Conservation (phyloP, 305 asterid species). For the Withania somnifera region DNA sequence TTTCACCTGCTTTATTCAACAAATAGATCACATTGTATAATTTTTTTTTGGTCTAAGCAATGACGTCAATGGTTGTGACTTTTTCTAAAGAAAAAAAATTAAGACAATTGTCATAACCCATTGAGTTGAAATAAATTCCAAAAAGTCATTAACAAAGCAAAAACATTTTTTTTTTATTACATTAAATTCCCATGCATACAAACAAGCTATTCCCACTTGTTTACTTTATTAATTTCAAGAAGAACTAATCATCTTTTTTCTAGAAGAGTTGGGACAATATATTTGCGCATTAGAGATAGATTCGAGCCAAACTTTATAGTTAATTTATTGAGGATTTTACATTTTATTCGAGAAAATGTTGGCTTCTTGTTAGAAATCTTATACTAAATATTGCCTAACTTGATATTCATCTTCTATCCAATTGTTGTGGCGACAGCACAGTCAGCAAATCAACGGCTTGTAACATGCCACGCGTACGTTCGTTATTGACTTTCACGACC, state of each 20-base stretch:
- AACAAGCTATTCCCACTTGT: not conserved
- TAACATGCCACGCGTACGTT: conserved; percentile 24
- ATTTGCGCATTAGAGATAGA: no score
- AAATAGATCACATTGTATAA: no score
- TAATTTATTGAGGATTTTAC: no score
- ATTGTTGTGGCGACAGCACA: conserved; percentile 12
- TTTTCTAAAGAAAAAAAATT: not conserved
- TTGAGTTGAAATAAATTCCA: not conserved
- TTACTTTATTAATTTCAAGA: not conserved
- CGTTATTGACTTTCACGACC: not conserved
- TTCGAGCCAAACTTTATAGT: no score
- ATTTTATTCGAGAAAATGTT: not conserved
- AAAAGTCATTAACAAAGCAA: not conserved
- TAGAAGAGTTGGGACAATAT: no score
- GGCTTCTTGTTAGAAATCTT: no score
- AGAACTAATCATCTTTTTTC: no score
- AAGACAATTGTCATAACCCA: not conserved
- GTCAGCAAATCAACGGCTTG: conserved; percentile 27
- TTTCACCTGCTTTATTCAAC: not conserved
- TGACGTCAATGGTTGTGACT: not conserved
- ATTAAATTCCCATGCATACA: not conserved
- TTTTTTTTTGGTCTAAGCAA: not conserved
- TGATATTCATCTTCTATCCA: not conserved
- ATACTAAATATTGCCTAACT: no score
- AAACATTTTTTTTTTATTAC: not conserved